These are phyloP conservation scores for Epichloe gansuensis DNA, from an alignment of 2,329 filamentous ascomycete species.

Conservation along the genomic window DNA sequence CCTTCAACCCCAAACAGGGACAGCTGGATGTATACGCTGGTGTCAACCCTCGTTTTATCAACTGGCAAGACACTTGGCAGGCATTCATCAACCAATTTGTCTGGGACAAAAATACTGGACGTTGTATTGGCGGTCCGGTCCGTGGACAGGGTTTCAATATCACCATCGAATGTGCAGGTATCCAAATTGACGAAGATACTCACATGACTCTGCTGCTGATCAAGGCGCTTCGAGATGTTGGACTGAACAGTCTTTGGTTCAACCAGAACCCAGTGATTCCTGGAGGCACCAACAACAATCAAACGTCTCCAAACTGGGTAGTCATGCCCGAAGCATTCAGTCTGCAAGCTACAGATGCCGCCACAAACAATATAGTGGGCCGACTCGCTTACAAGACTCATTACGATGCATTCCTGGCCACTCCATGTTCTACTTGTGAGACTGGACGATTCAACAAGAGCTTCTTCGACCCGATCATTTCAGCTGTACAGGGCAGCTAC, in stretches of 20 bases:
- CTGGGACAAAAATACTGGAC: slow-evolving; percentile 26
- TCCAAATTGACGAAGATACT: slow-evolving; percentile 26
- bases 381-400: slow-evolving; percentile 25
- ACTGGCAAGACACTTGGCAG: slow-evolving; percentile 27
- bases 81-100: slow-evolving; percentile 27
- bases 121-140: slow-evolving; percentile 20
- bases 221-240: slow-evolving; percentile 26
- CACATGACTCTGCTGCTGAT: slow-evolving; percentile 28
- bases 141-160: slow-evolving; percentile 25
- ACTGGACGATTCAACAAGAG: slow-evolving; percentile 22
- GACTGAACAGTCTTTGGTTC: slow-evolving; percentile 27
- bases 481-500: slow-evolving; percentile 26
- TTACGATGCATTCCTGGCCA: slow-evolving; percentile 24
- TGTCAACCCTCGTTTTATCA: slow-evolving; percentile 27
- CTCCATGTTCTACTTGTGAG: slow-evolving; percentile 25
- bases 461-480: slow-evolving; percentile 26
- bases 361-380: slow-evolving; percentile 21
- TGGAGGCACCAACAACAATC: slow-evolving; percentile 17
- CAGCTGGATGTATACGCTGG: slow-evolving; percentile 20
- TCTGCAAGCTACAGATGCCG: slow-evolving; percentile 21
- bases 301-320: slow-evolving; percentile 22
- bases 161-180: slow-evolving; percentile 24
- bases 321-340: slow-evolving; percentile 28
- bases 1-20: slow-evolving; percentile 16
- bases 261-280: slow-evolving; percentile 27